Evolutionary conservation across 2,329 filamentous ascomycete genomes (phyloP).

Genomic region (Chaetoscypha palmicola): DNA sequence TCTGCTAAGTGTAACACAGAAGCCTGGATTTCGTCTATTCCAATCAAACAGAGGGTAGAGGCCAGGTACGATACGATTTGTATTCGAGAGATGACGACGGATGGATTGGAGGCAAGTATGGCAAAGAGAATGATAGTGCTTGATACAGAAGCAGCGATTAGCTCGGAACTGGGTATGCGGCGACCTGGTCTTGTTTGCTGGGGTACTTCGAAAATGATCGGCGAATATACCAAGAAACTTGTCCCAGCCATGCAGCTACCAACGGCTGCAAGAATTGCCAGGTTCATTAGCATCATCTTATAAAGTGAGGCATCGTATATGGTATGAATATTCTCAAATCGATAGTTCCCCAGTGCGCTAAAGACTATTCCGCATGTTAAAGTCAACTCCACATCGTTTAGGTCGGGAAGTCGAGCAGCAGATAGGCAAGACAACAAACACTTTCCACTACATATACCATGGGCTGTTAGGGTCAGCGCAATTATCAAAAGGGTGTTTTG

Average conservation of each 20-base stretch:
- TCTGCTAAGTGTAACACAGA: conserved; percentile 7
- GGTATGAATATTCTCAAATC: background rate
- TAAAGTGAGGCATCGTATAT: no score
- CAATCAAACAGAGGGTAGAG: conserved; percentile 11
- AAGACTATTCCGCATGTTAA: conserved; percentile 15
- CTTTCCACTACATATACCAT: conserved; percentile 19
- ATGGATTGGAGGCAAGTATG: conserved; percentile 14
- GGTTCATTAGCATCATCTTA: no score
- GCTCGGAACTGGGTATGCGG: conserved; percentile 5
- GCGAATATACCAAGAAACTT: conserved; percentile 18
- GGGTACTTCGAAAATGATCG: conserved; percentile 15
- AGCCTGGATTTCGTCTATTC: conserved; percentile 9
- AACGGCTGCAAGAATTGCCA: no score
- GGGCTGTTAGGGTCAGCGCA: conserved; percentile 16
- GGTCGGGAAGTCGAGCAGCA: conserved; percentile 13
- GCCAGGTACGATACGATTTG: conserved; percentile 17
- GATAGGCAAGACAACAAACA: conserved; percentile 17
- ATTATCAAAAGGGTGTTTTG: background rate
- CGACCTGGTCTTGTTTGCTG: conserved; percentile 9
- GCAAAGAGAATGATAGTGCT: conserved; percentile 13
- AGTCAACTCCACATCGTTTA: conserved; percentile 10
- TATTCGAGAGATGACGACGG: conserved; percentile 15
- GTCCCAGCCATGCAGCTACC: conserved; percentile 16
- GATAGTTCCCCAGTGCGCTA: background rate
- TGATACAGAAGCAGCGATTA: conserved; percentile 12